phyloP scores from a whole-genome alignment of 1,139 yeast species.

The Spencermartinsiella ligniputridi region DNA sequence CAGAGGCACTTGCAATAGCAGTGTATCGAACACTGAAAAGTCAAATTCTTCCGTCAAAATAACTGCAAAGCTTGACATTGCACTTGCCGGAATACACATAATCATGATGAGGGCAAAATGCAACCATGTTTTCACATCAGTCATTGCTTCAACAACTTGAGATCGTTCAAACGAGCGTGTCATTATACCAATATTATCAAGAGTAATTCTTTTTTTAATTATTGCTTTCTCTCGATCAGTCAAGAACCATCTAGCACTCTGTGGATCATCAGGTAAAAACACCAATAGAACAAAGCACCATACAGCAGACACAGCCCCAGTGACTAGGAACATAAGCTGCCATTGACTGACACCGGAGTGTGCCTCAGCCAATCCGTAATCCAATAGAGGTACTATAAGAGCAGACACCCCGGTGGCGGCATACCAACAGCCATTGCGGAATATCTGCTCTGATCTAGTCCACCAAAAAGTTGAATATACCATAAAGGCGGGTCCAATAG shows the following conservation, averaged over 20 bases:
- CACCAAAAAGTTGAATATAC: constrained; percentile 26
- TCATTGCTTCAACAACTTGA: constrained; percentile 44
- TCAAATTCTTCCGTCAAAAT: neutral
- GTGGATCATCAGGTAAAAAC: constrained; percentile 49
- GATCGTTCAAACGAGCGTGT: constrained; percentile 45
- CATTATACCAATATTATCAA: constrained; percentile 47
- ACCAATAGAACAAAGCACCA: constrained; percentile 45
- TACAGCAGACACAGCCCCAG: constrained; percentile 37
- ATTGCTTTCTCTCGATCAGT: constrained; percentile 28
- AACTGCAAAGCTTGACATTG: neutral
- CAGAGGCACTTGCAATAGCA: constrained; percentile 1
- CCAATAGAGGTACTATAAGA: constrained; percentile 49
- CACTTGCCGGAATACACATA: constrained; percentile 14
- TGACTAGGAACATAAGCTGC: constrained; percentile 46
- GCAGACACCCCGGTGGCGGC: constrained; percentile 53
- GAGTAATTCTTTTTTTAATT: constrained; percentile 8
- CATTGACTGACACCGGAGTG: constrained; percentile 38
- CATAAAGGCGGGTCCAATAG: constrained; percentile 22
- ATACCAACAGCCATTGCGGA: constrained; percentile 45
- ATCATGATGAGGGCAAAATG: constrained; percentile 33
- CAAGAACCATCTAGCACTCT: constrained; percentile 49
- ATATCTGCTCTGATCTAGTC: constrained; percentile 31
- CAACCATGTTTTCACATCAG: constrained; percentile 42
- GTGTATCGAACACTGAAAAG: neutral
- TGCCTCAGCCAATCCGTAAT: constrained; percentile 41